Conservation (phyloP, 257 asterid species). For the Salvia rosmarinus region DNA sequence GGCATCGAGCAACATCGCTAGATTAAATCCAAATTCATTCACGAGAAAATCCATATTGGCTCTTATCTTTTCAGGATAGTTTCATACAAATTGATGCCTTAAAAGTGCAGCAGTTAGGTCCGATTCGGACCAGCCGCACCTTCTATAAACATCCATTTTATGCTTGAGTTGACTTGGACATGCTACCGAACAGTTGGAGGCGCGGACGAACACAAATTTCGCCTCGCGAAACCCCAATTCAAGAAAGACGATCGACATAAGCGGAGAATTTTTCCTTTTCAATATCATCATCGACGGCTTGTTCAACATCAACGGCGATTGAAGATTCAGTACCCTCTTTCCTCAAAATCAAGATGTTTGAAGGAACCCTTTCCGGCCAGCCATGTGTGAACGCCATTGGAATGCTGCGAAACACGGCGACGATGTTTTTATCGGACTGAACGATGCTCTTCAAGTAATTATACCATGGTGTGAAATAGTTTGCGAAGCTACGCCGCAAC, state of each 20-base stretch:
- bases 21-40: conserved; percentile 22
- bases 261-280: background rate
- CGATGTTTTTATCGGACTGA: conserved; percentile 16
- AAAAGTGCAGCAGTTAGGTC: conserved; percentile 33
- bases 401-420: background rate
- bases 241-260: conserved; percentile 8
- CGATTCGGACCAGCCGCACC: conserved; percentile 42
- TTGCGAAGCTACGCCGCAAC: conserved; percentile 23
- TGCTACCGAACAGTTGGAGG: conserved; percentile 15
- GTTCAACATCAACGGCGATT: conserved; percentile 8
- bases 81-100: conserved; percentile 30
- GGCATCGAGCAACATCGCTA: conserved; percentile 26
- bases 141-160: conserved; percentile 27
- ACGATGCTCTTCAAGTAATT: conserved; percentile 24
- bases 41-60: conserved; percentile 37
- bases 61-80: conserved; percentile 36
- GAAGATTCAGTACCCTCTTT: conserved; percentile 21
- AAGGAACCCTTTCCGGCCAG: background rate
- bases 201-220: background rate
- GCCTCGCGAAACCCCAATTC: conserved; percentile 34
- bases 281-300: background rate
- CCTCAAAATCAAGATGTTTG: conserved; percentile 12
- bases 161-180: conserved; percentile 16
- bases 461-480: conserved; percentile 32
- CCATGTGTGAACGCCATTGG: conserved; percentile 1